Evolutionary conservation across 371 early-diverging fungal species (phyloP).

Genomic region (Apophysomyces ossiformis): DNA sequence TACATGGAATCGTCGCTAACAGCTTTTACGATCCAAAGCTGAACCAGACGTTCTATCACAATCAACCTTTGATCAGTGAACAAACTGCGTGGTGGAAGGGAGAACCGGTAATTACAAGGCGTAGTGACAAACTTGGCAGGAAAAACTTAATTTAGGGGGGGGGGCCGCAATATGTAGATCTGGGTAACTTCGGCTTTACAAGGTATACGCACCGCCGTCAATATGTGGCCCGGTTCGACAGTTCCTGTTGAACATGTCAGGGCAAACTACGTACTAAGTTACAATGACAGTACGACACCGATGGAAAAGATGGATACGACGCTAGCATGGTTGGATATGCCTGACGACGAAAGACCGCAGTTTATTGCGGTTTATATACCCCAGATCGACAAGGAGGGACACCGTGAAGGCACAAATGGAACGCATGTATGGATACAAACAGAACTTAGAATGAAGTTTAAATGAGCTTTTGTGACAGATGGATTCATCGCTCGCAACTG

Average conservation of each 20-base stretch:
- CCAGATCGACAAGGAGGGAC: slow-evolving; percentile 84
- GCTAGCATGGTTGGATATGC: slow-evolving; percentile 79
- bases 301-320: slow-evolving; percentile 61
- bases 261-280: slow-evolving; percentile 72
- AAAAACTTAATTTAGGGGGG: neutral
- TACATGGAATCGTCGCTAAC: slow-evolving; percentile 93
- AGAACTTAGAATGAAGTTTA: neutral
- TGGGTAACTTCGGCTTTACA: slow-evolving; percentile 84
- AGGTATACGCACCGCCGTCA: slow-evolving; percentile 66
- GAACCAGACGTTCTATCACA: slow-evolving; percentile 77
- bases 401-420: slow-evolving; percentile 75
- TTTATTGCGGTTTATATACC: slow-evolving; percentile 80
- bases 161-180: slow-evolving; percentile 51
- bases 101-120: slow-evolving; percentile 67
- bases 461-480: slow-evolving; percentile 29
- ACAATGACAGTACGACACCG: slow-evolving; percentile 48
- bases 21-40: slow-evolving; percentile 79
- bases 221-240: slow-evolving; percentile 91
- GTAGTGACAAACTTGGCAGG: neutral
- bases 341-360: slow-evolving; percentile 65
- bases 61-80: slow-evolving; percentile 49
- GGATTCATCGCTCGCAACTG: slow-evolving; percentile 59
- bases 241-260: slow-evolving; percentile 50
- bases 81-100: slow-evolving; percentile 84
- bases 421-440: slow-evolving; percentile 33